Conservation (phyloP, 768 basidiomycete species). For the Pulveroboletus frians region DNA sequence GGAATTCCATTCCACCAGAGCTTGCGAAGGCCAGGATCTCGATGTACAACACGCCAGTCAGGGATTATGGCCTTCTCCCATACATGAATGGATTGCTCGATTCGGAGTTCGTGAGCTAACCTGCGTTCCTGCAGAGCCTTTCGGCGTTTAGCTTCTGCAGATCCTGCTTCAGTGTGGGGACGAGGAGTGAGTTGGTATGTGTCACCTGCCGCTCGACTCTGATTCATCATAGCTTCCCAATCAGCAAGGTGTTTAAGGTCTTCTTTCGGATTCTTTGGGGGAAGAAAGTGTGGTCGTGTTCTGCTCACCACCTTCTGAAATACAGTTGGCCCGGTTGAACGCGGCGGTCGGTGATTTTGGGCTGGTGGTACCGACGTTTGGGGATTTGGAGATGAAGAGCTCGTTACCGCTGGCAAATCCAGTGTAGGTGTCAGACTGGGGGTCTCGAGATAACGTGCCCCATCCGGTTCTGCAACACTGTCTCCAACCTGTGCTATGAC, state of each 20-base stretch:
- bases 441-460: background rate
- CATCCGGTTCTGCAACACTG: background rate
- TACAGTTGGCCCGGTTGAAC: constrained; percentile 60
- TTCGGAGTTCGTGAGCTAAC: constrained; percentile 54
- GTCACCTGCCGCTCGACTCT: constrained; percentile 66
- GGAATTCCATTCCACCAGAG: constrained; percentile 92
- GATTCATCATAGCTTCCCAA: constrained; percentile 87
- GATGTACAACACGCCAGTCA: constrained; percentile 74
- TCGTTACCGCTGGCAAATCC: constrained; percentile 23
- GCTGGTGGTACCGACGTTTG: constrained; percentile 15
- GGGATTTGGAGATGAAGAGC: constrained; percentile 28
- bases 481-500: constrained; percentile 1
- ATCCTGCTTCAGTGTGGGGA: constrained; percentile 3
- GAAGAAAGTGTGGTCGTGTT: constrained; percentile 80
- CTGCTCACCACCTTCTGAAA: constrained; percentile 79
- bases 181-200: background rate
- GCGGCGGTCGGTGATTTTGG: constrained; percentile 38
- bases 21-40: constrained; percentile 57
- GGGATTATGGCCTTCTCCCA: constrained; percentile 82
- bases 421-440: constrained; percentile 9
- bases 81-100: constrained; percentile 62
- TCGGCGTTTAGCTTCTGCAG: constrained; percentile 64
- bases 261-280: constrained; percentile 73
- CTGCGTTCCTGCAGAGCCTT: constrained; percentile 60
- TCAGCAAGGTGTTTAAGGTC: constrained; percentile 80